Evolutionary conservation across 2,329 filamentous ascomycete genomes (phyloP), one percentile per base, ranked within the genome.

Genomic region (Neofusicoccum ribis): DNA sequence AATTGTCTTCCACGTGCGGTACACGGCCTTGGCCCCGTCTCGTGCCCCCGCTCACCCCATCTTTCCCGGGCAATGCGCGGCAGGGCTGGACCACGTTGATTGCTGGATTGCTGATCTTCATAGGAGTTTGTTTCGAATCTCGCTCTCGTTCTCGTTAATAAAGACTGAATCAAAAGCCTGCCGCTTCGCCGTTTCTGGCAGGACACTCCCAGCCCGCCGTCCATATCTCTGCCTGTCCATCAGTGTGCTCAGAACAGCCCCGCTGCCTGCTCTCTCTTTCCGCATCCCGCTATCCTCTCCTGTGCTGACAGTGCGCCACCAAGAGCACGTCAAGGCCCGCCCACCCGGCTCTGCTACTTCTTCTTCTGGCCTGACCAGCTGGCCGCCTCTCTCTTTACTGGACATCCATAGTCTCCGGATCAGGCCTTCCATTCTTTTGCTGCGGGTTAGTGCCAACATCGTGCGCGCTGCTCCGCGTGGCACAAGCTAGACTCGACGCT

Each of bases 121-220:
- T 60, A 60, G 56, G 56, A 36, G 12, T 43, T 17, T 60, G 56
- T 60, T 60, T 60, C 56, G 56, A 60, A 60, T 60, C 43, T 60
- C 56, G 56, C 56, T 60, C 56, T 37, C 43, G 56, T 60, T 31
- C 56, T 39, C n/a, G 31, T 47, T 47, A 47, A 60, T 60, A 46
- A 60, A 23, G 31, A 17, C 27, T 60, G 41, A 47, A 46, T 60
- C 31, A 47, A 39, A 58, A 46, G 39, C 54, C 39, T 58, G 7
- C 39, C 15, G 54, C n/a, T 43, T 34, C 39, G 41, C 54, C 41
- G 17, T 15, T 44, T 60, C 27, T 60, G 31, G 43, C 31, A 15
- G 11, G n/a, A 9, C 31, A 15, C 9, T 36, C 9, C 37, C 15
- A 37, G 5, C 20, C 31, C 7, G 15, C 11, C 37, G 20, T n/a